Conservation (phyloP, 2,329 filamentous ascomycete species). For the Colletotrichum orchidophilum region DNA sequence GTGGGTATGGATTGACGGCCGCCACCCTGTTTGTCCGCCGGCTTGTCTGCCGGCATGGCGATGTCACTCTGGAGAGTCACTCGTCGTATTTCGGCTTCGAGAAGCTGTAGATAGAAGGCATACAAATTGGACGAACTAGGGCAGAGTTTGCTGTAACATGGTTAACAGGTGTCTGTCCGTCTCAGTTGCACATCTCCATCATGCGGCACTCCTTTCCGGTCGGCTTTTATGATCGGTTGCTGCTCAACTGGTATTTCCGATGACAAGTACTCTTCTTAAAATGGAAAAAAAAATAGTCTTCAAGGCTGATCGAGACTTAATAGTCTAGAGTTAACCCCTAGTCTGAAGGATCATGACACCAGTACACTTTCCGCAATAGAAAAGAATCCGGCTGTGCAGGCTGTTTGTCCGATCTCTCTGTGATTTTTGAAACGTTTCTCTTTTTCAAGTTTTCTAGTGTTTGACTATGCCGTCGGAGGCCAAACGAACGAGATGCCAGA, state of each 20-base stretch:
- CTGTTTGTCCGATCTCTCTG: constrained; percentile 1
- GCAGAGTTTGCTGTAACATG: neutral
- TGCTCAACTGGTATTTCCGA: too few species aligned
- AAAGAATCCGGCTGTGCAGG: neutral
- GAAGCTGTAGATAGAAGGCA: neutral
- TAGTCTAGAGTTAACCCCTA: neutral
- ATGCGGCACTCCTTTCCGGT: too few species aligned
- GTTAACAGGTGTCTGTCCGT: neutral
- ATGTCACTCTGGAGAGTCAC: neutral
- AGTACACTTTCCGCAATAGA: neutral
- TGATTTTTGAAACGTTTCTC: constrained; percentile 6
- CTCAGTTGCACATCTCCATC: neutral
- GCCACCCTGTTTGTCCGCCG: neutral
- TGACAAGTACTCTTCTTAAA: too few species aligned
- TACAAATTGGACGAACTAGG: constrained; percentile 6
- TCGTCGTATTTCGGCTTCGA: neutral
- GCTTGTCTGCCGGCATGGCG: too few species aligned
- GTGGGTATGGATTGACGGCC: neutral
- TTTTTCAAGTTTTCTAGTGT: neutral
- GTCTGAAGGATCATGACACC: neutral
- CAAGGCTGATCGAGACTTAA: too few species aligned
- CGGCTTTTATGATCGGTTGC: too few species aligned
- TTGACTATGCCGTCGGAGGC: neutral
- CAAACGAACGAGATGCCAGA: neutral
- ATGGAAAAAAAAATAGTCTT: too few species aligned